Evolutionary conservation across 2,329 filamentous ascomycete species (phyloP).

Genomic region (Ampelomyces quisqualis): DNA sequence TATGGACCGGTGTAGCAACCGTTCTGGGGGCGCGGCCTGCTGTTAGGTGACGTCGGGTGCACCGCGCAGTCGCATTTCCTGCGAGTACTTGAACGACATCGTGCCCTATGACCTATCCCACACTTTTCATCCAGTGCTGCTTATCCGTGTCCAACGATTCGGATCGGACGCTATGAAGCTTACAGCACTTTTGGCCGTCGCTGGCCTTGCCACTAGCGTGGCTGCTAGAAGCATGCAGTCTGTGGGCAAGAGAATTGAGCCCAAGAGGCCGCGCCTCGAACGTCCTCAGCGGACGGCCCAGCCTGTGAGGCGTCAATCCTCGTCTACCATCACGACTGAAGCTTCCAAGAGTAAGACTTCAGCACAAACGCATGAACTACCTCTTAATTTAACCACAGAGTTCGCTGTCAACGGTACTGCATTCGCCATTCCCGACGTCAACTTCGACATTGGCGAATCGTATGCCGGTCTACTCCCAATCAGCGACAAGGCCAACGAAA

Average conservation of each 20-base stretch:
- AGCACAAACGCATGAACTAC: too few relatives aligned
- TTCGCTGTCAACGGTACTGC: constrained; percentile 43
- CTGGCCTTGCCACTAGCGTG: constrained; percentile 29
- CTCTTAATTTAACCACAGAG: constrained; percentile 23
- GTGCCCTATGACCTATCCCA: too few relatives aligned
- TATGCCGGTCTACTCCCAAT: constrained; percentile 57
- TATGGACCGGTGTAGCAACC: too few relatives aligned
- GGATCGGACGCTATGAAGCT: too few relatives aligned
- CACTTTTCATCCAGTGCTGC: not conserved
- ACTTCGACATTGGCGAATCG: constrained; percentile 49
- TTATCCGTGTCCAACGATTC: too few relatives aligned
- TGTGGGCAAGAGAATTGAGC: constrained; percentile 33
- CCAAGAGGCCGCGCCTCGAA: constrained; percentile 29
- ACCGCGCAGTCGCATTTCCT: not conserved
- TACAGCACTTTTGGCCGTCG: constrained; percentile 33
- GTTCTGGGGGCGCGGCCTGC: too few relatives aligned
- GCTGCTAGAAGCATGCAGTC: constrained; percentile 33
- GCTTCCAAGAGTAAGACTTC: constrained; percentile 20
- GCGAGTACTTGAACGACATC: constrained; percentile 1
- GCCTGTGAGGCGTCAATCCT: constrained; percentile 23
- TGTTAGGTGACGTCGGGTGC: constrained; percentile 1
- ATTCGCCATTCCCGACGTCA: constrained; percentile 50
- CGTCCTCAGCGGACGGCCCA: constrained; percentile 19
- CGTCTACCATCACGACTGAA: constrained; percentile 46
- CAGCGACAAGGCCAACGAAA: constrained; percentile 47